A percentile compares a stretch with the other conserved stretches of the same genome.
phyloP scores from a whole-genome alignment of 768 basidiomycete species.

The Suillus cothurnatus region DNA sequence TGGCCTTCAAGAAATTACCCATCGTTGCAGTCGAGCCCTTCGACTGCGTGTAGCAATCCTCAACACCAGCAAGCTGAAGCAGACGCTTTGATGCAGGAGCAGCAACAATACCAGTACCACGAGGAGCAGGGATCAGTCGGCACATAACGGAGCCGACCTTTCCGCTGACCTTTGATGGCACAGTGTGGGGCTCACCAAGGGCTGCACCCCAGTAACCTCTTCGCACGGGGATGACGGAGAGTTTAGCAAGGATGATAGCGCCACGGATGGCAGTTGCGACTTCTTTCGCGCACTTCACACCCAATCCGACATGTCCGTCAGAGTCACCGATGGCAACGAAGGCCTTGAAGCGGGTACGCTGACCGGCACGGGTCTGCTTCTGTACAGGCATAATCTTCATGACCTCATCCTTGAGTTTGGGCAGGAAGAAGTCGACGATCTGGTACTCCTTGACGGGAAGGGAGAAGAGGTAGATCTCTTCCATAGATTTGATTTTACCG shows the following conservation, averaged over 20 bases:
- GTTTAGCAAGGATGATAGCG: slow-evolving; percentile 98
- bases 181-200: slow-evolving; percentile 98
- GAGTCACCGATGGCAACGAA: slow-evolving; percentile 99
- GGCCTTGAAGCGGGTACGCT: slow-evolving; percentile 99
- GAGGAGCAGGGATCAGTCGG: slow-evolving; percentile 96
- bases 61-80: slow-evolving; percentile 95
- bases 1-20: slow-evolving; percentile 99
- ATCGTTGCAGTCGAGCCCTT: slow-evolving; percentile 98
- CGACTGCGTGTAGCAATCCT: slow-evolving; percentile 97
- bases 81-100: slow-evolving; percentile 97
- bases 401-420: slow-evolving; percentile 98
- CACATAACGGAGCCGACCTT: slow-evolving; percentile 99
- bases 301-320: slow-evolving; percentile 98
- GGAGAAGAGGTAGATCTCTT: slow-evolving; percentile 99
- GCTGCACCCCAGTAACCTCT: slow-evolving; percentile 99
- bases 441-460: slow-evolving; percentile 99
- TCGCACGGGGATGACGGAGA: slow-evolving; percentile 96
- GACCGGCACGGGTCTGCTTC: slow-evolving; percentile 99
- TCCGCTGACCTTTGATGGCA: slow-evolving; percentile 97
- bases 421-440: slow-evolving; percentile 99
- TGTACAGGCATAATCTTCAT: slow-evolving; percentile 99
- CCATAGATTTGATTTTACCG: slow-evolving; percentile 99
- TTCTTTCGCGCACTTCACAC: slow-evolving; percentile 99
- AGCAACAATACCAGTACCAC: slow-evolving; percentile 99
- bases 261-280: slow-evolving; percentile 99